A percentile compares a stretch with the other conserved stretches of the same genome.
Conservation (phyloP, 164 flowering plant species). For the Magnolia changhungtana region DNA sequence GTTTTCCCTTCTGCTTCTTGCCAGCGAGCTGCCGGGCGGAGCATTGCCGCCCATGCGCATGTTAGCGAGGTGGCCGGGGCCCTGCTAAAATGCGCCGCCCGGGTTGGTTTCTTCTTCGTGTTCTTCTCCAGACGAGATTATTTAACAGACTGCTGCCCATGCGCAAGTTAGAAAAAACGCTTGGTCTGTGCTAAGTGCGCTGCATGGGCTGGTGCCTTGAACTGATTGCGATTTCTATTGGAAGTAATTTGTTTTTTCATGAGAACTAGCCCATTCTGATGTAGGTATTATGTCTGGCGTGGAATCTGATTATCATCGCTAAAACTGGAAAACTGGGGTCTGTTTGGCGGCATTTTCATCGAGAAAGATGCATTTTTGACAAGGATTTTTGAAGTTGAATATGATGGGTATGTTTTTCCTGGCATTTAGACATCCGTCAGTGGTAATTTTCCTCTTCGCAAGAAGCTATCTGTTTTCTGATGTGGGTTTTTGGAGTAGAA, state of each 20-base stretch:
- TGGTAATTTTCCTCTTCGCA: neutral
- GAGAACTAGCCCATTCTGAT: neutral
- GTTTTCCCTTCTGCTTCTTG: neutral
- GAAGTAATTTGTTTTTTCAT: neutral
- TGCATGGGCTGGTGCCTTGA: no score
- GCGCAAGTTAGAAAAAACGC: no score
- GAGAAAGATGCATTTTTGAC: neutral
- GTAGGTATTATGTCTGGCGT: neutral
- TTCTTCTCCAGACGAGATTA: no score
- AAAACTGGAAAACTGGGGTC: neutral
- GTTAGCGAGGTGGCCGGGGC: neutral
- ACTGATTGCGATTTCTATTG: neutral
- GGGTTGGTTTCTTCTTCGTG: neutral
- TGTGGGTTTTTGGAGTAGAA: slow-evolving; percentile 4
- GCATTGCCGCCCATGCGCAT: neutral
- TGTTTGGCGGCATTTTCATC: neutral
- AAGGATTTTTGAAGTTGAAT: neutral
- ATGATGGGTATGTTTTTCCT: neutral
- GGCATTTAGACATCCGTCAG: neutral
- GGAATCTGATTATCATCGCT: neutral
- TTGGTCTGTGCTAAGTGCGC: no score
- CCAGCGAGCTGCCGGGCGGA: neutral
- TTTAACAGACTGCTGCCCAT: no score
- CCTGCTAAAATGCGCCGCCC: neutral
- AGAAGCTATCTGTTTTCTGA: neutral